Evolutionary conservation across 2,329 filamentous ascomycete species (phyloP), one percentile per base, ranked within the genome.

Genomic region (Pleochaeta shiraiana): DNA sequence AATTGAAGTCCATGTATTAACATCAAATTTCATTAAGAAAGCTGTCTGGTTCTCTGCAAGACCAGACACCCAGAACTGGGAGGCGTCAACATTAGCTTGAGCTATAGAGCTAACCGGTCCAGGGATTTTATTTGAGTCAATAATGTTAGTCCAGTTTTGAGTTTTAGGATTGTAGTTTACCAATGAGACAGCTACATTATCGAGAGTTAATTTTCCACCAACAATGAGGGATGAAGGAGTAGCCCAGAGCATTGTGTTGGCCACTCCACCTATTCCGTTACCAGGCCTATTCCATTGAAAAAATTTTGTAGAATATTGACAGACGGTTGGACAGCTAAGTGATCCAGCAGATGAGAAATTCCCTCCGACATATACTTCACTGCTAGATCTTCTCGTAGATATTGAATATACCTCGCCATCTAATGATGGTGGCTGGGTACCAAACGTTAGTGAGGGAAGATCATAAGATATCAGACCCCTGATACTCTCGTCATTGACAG

Each of bases 11-110:
- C 90, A 95, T 47, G 79, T 79, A 43, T 78, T 78, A 43, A 87
- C 87, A 71, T 95, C 83, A 70, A 87, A 95, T 72, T 91, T 90
- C 77, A 91, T 85, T 57, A 98, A 76, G 74, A 87, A 97, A 31
- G 84, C 78, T 0, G 85, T 84, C 26, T 83, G 84, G 71, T 87
- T 84, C 21, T 78, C 77, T 6, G 81, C 80, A 65, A 81, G 84
- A 50, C 95, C 95, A 26, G 88, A 82, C 61, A 88, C 83, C 90
- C 93, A 98, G 68, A 95, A 80, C 68, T 89, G 79, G 62, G 83
- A 82, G 66, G 83, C 81, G 68, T 89, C 84, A 64, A 79, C 78
- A 43, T 84, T 87, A n/a, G 86, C 91, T 14, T 86, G 79, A 0
- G 87, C 83, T 64, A 98, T 77, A 3, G 86, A 83, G 45, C 84